A percentile compares a stretch with the other conserved stretches of the same genome.
Evolutionary conservation across 1,139 yeast species (phyloP).

Genomic region (Chernovozyma sophiae-reginae): DNA sequence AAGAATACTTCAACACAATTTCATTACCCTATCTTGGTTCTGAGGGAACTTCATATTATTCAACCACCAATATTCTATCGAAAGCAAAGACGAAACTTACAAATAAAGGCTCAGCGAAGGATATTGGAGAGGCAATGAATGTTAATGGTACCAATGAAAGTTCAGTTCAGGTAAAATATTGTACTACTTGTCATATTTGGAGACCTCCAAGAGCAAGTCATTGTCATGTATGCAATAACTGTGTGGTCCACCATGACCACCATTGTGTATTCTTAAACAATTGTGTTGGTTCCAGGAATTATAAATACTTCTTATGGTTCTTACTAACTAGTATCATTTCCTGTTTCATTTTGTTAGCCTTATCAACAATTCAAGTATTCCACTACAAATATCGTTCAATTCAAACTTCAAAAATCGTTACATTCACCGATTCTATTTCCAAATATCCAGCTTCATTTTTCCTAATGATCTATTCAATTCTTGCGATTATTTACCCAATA

Average conservation of each 20-base stretch:
- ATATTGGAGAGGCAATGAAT: neutral
- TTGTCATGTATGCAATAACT: slow-evolving; percentile 41
- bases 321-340: slow-evolving; percentile 21
- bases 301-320: slow-evolving; percentile 40
- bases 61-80: neutral
- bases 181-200: slow-evolving; percentile 47
- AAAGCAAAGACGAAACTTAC: neutral
- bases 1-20: slow-evolving; percentile 58
- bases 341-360: slow-evolving; percentile 19
- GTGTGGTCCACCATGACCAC: slow-evolving; percentile 43
- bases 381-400: slow-evolving; percentile 14
- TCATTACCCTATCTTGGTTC: slow-evolving; percentile 43
- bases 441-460: slow-evolving; percentile 43
- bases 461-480: slow-evolving; percentile 41
- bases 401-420: slow-evolving; percentile 5
- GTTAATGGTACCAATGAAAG: neutral
- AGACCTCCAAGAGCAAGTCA: slow-evolving; percentile 43
- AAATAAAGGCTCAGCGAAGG: too few species aligned
- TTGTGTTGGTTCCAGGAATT: slow-evolving; percentile 36
- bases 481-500: slow-evolving; percentile 51
- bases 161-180: slow-evolving; percentile 41
- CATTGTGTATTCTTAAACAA: slow-evolving; percentile 38
- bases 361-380: slow-evolving; percentile 27
- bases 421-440: slow-evolving; percentile 20
- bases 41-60: neutral